These are phyloP conservation scores for Parasitella parasitica DNA, from an alignment of 371 early-diverging fungal genomes.

Conservation along the genomic window DNA sequence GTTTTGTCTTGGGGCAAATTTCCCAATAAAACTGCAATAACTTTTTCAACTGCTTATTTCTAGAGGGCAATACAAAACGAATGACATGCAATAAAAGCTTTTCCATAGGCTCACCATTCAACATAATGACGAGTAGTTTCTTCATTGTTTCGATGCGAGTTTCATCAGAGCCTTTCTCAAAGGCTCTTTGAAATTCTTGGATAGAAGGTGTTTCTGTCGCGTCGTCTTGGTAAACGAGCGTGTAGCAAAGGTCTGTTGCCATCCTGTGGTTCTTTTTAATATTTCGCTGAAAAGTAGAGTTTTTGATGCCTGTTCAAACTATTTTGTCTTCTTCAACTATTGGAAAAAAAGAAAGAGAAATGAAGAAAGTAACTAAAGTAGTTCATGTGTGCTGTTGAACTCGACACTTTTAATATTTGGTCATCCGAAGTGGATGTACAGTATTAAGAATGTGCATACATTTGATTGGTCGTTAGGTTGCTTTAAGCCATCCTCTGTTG, in stretches of 20 bases:
- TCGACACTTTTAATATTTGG: constrained; percentile 1
- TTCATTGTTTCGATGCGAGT: constrained; percentile 92
- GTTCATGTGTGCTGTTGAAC: not conserved
- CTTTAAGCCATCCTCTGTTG: not conserved
- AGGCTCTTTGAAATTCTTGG: constrained; percentile 73
- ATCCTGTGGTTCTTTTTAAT: constrained; percentile 10
- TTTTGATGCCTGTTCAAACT: not conserved
- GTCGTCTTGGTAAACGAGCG: constrained; percentile 70
- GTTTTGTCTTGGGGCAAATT: constrained; percentile 88
- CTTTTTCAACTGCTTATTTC: constrained; percentile 95
- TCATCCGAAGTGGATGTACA: not conserved
- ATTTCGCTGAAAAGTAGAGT: not conserved
- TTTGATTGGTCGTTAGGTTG: not conserved
- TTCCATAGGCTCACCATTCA: constrained; percentile 91
- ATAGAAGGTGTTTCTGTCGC: constrained; percentile 60
- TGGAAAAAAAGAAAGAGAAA: not conserved
- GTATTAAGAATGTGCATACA: not conserved
- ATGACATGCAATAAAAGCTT: constrained; percentile 95
- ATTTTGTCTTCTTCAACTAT: not conserved
- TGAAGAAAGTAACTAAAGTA: not conserved
- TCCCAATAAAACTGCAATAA: constrained; percentile 96
- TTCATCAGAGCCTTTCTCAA: constrained; percentile 92
- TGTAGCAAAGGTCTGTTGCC: constrained; percentile 66
- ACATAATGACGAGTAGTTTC: constrained; percentile 82
- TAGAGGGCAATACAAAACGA: constrained; percentile 91